Percentiles rank a stretch among this genome's conserved stretches.
Evolutionary conservation across 805 yeast genomes (phyloP).

Genomic region (Starmerella apis): DNA sequence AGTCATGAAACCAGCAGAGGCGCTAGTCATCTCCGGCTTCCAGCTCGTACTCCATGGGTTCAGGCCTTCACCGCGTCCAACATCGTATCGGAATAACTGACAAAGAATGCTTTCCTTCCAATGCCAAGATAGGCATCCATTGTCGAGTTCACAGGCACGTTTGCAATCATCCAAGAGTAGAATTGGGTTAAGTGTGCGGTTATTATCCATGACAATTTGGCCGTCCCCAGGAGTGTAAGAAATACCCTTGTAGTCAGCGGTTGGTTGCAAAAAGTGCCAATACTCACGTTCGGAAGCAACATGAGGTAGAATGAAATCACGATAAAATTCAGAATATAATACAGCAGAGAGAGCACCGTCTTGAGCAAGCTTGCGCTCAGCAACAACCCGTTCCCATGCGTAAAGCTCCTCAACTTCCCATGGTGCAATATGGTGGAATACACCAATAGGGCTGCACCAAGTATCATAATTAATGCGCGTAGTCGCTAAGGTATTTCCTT

Average conservation of each 20-base stretch:
- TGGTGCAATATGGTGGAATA: conserved; percentile 30
- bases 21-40: conserved; percentile 11
- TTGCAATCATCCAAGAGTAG: conserved; percentile 10
- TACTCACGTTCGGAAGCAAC: conserved; percentile 21
- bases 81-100: conserved; percentile 9
- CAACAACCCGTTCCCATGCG: conserved; percentile 24
- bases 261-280: conserved; percentile 23
- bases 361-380: background rate
- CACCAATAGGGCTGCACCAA: conserved; percentile 29
- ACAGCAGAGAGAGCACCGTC: conserved; percentile 7
- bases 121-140: conserved; percentile 20
- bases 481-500: conserved; percentile 29
- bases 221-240: background rate
- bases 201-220: background rate
- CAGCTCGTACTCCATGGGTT: conserved; percentile 1
- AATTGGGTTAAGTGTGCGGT: conserved; percentile 11
- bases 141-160: conserved; percentile 12
- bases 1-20: conserved; percentile 28
- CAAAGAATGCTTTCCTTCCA: conserved; percentile 14
- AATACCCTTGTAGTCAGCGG: background rate
- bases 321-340: conserved; percentile 29
- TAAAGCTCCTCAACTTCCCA: conserved; percentile 29
- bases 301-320: conserved; percentile 29
- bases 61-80: conserved; percentile 20
- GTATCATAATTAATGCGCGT: conserved; percentile 18